phyloP scores from a whole-genome alignment of 371 early-diverging fungal genomes.

The Mycotypha africana region DNA sequence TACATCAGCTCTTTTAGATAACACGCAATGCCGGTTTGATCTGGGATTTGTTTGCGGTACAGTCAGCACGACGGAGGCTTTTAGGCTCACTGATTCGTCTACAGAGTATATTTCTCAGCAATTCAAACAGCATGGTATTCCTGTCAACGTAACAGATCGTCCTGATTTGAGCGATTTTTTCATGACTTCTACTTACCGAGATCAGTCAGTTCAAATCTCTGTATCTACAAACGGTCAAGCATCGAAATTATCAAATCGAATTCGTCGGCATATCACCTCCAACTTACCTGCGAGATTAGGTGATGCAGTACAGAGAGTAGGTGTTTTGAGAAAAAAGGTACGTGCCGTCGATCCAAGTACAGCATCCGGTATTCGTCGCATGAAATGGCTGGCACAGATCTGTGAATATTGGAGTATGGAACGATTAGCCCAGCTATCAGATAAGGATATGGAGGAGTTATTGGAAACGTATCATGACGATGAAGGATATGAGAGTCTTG shows the following conservation, averaged over 20 bases:
- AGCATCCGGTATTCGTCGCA: conserved; percentile 50
- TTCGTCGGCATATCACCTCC: conserved; percentile 54
- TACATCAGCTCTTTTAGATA: conserved; percentile 2
- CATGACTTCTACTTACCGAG: conserved; percentile 73
- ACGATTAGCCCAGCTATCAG: conserved; percentile 49
- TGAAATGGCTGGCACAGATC: conserved; percentile 71
- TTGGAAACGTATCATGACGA: conserved; percentile 64
- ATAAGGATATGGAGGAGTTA: conserved; percentile 55
- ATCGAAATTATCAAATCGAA: conserved; percentile 65
- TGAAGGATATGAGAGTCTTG: conserved; percentile 46
- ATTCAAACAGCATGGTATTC: conserved; percentile 49
- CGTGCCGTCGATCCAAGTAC: conserved; percentile 50
- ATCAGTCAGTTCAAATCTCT: conserved; percentile 69
- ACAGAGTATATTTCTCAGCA: conserved; percentile 1
- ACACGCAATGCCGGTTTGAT: conserved; percentile 7
- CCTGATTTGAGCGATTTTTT: conserved; percentile 76
- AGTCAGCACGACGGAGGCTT: no score
- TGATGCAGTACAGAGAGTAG: conserved; percentile 61
- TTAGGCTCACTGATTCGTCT: no score
- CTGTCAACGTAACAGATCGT: conserved; percentile 77
- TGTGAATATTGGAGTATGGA: conserved; percentile 74
- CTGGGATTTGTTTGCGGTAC: conserved; percentile 30
- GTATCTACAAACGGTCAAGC: conserved; percentile 81
- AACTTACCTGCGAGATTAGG: conserved; percentile 55
- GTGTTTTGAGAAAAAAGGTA: conserved; percentile 51